Base-by-base conservation (phyloP, 129 eudicot genomes). In the Scalesia atractyloides region DNA sequence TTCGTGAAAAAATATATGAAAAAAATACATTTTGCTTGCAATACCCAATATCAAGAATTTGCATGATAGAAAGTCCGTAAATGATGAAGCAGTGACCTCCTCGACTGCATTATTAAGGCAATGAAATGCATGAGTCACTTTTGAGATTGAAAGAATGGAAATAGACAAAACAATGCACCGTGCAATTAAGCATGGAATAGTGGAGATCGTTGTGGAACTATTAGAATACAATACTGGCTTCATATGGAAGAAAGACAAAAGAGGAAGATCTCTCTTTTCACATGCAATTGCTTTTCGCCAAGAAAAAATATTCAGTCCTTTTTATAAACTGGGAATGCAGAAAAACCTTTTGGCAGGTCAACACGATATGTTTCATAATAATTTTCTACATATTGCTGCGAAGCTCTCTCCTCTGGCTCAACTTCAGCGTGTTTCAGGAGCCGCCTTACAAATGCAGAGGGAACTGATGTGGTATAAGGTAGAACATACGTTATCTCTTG, bases 401-500 rank as follows among this genome's bases (percentile, higher is more conserved):
- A n/a, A n/a, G n/a, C n/a, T n/a, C n/a, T n/a, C n/a, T n/a, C n/a
- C n/a, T n/a, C n/a, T n/a, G n/a, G n/a, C n/a, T n/a, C n/a, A n/a
- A n/a, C n/a, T n/a, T n/a, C n/a, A n/a, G n/a, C n/a, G n/a, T n/a
- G n/a, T n/a, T n/a, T n/a, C n/a, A n/a, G n/a, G n/a, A n/a, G n/a
- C n/a, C n/a, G n/a, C n/a, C n/a, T n/a, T n/a, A n/a, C n/a, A n/a
- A n/a, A n/a, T 84, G 88, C 87, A 84, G 54, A 76, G 84, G 66
- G 88, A 84, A 65, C 61, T 84, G 8, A 85, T 81, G 26, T 84
- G 89, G 89, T 84, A 63, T 60, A 78, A 84, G 88, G 88, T 84
- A 59, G n/a, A n/a, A n/a, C n/a, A n/a, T n/a, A n/a, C n/a, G n/a
- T n/a, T n/a, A n/a, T n/a, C n/a, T n/a, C n/a, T n/a, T n/a, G n/a